Evolutionary conservation across 345 rosid genomes (phyloP), one percentile per base, ranked within the genome.

Genomic region (Populus simonii): DNA sequence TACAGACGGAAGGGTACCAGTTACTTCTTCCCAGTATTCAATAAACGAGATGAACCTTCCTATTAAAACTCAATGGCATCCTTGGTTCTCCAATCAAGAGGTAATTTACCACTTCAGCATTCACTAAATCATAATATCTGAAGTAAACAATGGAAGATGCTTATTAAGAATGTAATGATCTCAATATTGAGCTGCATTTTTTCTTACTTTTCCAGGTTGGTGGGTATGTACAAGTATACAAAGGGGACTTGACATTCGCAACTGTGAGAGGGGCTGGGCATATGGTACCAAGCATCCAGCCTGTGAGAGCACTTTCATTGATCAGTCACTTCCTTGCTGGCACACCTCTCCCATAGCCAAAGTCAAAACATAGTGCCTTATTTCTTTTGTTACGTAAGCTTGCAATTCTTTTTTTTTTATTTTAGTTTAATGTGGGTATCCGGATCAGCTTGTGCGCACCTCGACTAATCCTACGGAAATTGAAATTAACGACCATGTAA

Each of bases 1-100:
- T 74, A 87, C 13, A 6, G 97, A 94, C 77, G 98, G 93, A 74
- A 85, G 94, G 78, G 83, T 94, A 22, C 97, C 97, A 0, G 88
- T 94, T 6, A 90, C 93, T 10, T 92, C 98, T 6, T 90, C 97
- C 62, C 82, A 86, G 75, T 88, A 87, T 77, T 89, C 97, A 18
- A 86, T 92, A 27, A 78, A 85, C 18, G 68, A 35, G 76, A 90
- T 92, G 97, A 89, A 88, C 25, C 90, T 91, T 75, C 74, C 90
- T 0, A 79, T 86, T 13, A 84, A 86, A 72, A 89, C 88, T 31
- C 29, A 80, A 23, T 94, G 94, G 96, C 90, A 88, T 81, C 88
- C 97, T 61, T 94, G 98, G 97, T 86, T 79, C 82, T 76, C 7
- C 12, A 8, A 41, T 55, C 23, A 49, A 6, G 70, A 62, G 55